A percentile compares a stretch with the other conserved stretches of the same genome.
phyloP scores from a whole-genome alignment of 768 basidiomycete species.

The Russula ochroleuca region DNA sequence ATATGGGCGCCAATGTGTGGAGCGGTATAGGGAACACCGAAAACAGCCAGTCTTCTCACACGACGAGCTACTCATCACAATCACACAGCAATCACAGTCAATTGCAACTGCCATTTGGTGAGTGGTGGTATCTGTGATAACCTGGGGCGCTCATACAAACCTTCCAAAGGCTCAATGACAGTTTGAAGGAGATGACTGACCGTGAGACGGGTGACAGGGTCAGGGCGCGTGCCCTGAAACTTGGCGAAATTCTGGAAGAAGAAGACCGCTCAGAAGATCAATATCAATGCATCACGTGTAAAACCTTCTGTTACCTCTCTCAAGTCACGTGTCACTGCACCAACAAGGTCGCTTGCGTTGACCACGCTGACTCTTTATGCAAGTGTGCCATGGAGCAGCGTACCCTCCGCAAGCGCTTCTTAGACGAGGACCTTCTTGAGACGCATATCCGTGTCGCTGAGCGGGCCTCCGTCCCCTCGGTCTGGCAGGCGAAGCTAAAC shows the following conservation, averaged over 20 bases:
- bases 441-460: slow-evolving; percentile 61
- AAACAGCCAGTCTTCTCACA: slow-evolving; percentile 98
- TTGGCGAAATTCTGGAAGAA: slow-evolving; percentile 67
- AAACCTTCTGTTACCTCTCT: slow-evolving; percentile 91
- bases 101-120: slow-evolving; percentile 94
- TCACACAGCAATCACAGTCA: slow-evolving; percentile 88
- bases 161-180: slow-evolving; percentile 68
- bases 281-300: slow-evolving; percentile 92
- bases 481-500: slow-evolving; percentile 71
- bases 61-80: slow-evolving; percentile 95
- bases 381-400: slow-evolving; percentile 53
- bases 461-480: slow-evolving; percentile 64
- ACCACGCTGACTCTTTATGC: slow-evolving; percentile 79
- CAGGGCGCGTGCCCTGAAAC: slow-evolving; percentile 52
- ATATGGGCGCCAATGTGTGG: slow-evolving; percentile 81
- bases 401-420: slow-evolving; percentile 72
- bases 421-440: slow-evolving; percentile 70
- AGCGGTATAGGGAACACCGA: slow-evolving; percentile 82
- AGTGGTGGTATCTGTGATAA: slow-evolving; percentile 33
- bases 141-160: slow-evolving; percentile 5
- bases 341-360: slow-evolving; percentile 74
- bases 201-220: slow-evolving; percentile 71
- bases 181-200: slow-evolving; percentile 82
- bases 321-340: slow-evolving; percentile 84
- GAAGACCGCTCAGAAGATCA: slow-evolving; percentile 88